Evolutionary conservation across 495 filamentous ascomycete species (phyloP), one percentile per base, ranked within the genome.

Genomic region (Hypoxylon crocopeplum): DNA sequence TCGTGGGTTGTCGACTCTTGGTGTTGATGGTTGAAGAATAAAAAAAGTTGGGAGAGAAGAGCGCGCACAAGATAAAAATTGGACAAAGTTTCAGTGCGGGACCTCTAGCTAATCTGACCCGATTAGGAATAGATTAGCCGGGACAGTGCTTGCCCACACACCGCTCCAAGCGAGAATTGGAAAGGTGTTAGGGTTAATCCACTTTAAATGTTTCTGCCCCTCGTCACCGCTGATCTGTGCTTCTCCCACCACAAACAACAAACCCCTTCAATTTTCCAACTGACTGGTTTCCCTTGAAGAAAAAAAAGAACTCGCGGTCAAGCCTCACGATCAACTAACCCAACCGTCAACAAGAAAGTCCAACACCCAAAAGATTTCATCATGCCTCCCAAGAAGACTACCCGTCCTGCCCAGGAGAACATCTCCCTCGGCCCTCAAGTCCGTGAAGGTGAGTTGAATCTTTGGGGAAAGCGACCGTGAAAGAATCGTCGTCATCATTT

Each of bases 381-480:
- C 72, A 91, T 91, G 88, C 80, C 89, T 79, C 89, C 89, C 71
- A 94, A 95, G 87, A 93, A 92, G 79, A 79, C 86, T 72, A 76
- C 82, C 76, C 84, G 88, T 68, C 83, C 83, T 62, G 81, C 82
- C 44, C 86, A 92, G 78, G 95, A 98, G 86, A 98, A 98, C 82
- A 91, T 98, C 85, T 92, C 91, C 79, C 90, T 98, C 64, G 94
- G 94, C 65, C 94, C 94, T 70, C 91, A 95, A 79, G 88, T 89
- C 76, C 82, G 90, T 74, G 92, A 96, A 81, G 91, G 89, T 92
- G 71, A 68, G 82, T 66, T 16, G n/a, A n/a, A n/a, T n/a, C n/a
- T n/a, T n/a, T n/a, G n/a, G n/a, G n/a, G n/a, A n/a, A n/a, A n/a
- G n/a, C n/a, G n/a, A n/a, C n/a, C n/a, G n/a, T n/a, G n/a, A n/a